These are phyloP conservation scores for Myriosclerotinia scirpicola DNA, from an alignment of 2,329 filamentous ascomycete genomes.

Conservation along the genomic window DNA sequence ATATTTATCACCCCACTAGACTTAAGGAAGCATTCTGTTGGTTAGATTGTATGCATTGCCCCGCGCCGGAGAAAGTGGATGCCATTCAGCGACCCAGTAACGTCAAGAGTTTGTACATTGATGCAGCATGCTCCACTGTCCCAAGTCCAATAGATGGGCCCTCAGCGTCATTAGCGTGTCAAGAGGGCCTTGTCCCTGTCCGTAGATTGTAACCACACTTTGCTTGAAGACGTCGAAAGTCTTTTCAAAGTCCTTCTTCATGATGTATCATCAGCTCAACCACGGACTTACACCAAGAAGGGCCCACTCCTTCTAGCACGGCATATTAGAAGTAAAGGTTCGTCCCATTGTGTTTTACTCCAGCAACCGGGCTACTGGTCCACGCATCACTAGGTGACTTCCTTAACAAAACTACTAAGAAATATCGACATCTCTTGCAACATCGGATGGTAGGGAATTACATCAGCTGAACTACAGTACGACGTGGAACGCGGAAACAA, in stretches of 20 bases:
- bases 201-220: constrained; percentile 17
- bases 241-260: constrained; percentile 7
- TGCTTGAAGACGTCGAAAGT: not conserved
- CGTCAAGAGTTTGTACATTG: not conserved
- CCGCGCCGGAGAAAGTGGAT: constrained; percentile 7
- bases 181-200: constrained; percentile 11
- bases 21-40: not conserved
- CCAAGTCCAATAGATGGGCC: constrained; percentile 3
- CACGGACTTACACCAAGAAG: not conserved
- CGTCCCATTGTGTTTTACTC: not conserved
- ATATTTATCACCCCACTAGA: constrained; percentile 4
- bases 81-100: constrained; percentile 1
- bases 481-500: not conserved
- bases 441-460: not conserved
- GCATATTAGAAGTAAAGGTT: not conserved
- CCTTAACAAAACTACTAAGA: not conserved
- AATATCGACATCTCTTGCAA: not conserved
- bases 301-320: not conserved
- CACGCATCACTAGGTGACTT: not conserved
- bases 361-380: constrained; percentile 6
- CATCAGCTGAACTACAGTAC: not conserved
- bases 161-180: not conserved
- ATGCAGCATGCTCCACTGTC: not conserved
- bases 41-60: constrained; percentile 11
- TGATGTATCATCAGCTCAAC: not conserved